These are phyloP conservation scores for Teunomyces panamensis DNA, from an alignment of 805 yeast species.

Conservation along the genomic window DNA sequence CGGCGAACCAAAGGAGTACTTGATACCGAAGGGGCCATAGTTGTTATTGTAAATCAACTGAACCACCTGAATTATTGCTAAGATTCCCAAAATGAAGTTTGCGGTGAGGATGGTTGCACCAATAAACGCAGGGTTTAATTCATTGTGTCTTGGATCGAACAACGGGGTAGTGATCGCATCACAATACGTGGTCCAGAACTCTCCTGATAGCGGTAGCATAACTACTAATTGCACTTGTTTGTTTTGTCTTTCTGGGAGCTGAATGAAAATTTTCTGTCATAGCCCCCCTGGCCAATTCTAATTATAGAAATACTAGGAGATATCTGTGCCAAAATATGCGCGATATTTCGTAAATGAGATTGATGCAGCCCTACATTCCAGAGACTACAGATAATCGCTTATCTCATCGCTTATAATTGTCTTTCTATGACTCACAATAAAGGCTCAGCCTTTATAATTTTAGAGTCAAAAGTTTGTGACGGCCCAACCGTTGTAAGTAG, in stretches of 20 bases:
- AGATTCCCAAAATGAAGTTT: neutral
- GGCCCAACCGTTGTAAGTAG: no score
- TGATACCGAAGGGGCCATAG: conserved; percentile 19
- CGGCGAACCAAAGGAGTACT: conserved; percentile 21
- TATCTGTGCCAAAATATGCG: no score
- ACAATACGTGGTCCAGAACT: conserved; percentile 1
- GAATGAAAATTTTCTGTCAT: no score
- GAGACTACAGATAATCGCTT: neutral
- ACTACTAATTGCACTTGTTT: no score
- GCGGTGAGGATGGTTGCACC: neutral
- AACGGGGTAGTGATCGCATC: conserved; percentile 14
- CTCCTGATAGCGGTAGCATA: neutral
- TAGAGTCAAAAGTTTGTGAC: no score
- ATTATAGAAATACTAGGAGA: no score
- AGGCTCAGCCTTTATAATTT: no score
- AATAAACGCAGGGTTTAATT: conserved; percentile 19
- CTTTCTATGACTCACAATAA: neutral
- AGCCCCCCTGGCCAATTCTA: no score
- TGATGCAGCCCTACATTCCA: neutral
- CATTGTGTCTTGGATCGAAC: conserved; percentile 12
- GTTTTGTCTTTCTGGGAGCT: no score
- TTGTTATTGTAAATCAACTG: conserved; percentile 11
- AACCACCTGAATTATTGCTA: conserved; percentile 5
- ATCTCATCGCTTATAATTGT: neutral
- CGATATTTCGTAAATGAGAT: no score